Base-by-base conservation (phyloP, 2,329 filamentous ascomycete genomes). In the Penicillium psychrosexuale region DNA sequence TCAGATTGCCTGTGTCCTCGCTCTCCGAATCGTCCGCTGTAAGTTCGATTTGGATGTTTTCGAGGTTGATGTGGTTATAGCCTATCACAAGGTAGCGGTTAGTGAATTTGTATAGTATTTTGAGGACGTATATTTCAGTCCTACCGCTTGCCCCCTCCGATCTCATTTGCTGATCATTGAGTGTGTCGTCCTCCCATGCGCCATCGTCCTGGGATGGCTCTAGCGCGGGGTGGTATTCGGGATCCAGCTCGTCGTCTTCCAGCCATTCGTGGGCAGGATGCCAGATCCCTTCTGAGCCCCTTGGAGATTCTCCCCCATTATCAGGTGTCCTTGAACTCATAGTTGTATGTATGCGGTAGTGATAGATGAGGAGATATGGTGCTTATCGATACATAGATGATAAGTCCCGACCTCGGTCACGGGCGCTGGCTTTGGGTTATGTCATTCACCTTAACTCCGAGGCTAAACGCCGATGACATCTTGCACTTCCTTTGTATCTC, bases 131-230 rank as follows among this genome's bases (percentile, higher is more conserved):
- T 12, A 24, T n/a, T 34, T 6, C 19, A 11, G 28, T 45, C 45
- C 22, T 45, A 59, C 61, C 53, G 31, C 55, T 53, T 8, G 51
- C 34, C 27, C 39, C 24, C 6, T 34, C 72, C 69, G 76, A 79
- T 59, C 81, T 78, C 74, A 80, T 79, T 68, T 80, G 78, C 71
- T 82, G 78, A 72, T 64, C 64, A 34, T 63, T 65, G 22, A 38
- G 27, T 31, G 40, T 46, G 24, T 57, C 44, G 30, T 57, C 53
- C 15, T 60, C 60, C 54, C 53, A 58, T 36, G 24, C 56, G 22
- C 56, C 56, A 24, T 55, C 53, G 15, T 55, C 48, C 1, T 51
- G 51, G 17, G 55, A 55, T 24, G 43, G 31, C 24, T 59, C 57
- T 34, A 28, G 6, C 17, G 53, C 48, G 24, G 63, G 55, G 31